A percentile compares a stretch with the other conserved stretches of the same genome.
Conservation (phyloP, 2,329 filamentous ascomycete species). For the Trichoderma afroharzianum region DNA sequence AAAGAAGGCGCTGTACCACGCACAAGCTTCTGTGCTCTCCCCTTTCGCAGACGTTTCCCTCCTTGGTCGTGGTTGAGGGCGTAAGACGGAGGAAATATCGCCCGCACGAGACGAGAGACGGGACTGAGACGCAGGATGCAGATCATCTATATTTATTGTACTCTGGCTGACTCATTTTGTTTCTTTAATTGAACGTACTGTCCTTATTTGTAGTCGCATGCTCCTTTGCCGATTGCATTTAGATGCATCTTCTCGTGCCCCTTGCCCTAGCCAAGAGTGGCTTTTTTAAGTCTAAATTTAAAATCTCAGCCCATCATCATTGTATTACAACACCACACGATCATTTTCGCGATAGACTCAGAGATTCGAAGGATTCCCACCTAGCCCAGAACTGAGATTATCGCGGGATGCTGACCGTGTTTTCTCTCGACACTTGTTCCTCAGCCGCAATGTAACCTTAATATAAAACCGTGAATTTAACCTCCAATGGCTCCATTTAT, state of each 20-base stretch:
- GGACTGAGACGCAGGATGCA: neutral
- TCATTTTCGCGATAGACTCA: neutral
- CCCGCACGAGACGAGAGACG: neutral
- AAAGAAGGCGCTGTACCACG: neutral
- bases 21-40: neutral
- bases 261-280: neutral
- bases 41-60: conserved; percentile 8
- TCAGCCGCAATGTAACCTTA: conserved; percentile 14
- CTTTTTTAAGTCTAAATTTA: neutral
- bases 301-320: neutral
- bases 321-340: neutral
- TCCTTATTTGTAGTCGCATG: neutral
- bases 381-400: neutral
- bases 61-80: neutral
- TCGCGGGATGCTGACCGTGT: neutral
- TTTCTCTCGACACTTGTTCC: neutral
- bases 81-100: conserved; percentile 14
- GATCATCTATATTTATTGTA: neutral
- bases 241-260: neutral
- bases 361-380: neutral
- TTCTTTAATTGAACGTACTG: neutral
- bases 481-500: neutral
- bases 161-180: neutral
- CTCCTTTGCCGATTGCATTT: neutral
- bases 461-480: conserved; percentile 1